Conservation (phyloP, 495 filamentous ascomycete genomes). For the Penicillium herquei region DNA sequence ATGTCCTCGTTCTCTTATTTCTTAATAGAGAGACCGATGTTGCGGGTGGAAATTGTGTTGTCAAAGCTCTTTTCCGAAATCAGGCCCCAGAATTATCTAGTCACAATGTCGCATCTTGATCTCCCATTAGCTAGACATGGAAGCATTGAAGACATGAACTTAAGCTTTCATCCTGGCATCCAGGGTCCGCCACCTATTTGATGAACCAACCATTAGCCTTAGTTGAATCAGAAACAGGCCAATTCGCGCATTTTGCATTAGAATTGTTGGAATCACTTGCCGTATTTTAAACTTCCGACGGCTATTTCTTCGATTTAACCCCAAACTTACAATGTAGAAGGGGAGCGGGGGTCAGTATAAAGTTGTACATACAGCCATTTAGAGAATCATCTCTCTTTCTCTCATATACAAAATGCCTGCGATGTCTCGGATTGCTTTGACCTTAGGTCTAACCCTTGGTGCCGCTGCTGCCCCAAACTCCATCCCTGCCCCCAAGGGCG, state of each 20-base stretch:
- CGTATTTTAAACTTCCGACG: neutral
- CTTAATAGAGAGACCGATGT: neutral
- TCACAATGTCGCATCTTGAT: constrained; percentile 4
- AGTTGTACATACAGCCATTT: neutral
- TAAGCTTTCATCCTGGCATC: neutral
- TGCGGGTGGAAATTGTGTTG: constrained; percentile 7
- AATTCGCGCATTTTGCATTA: too few species aligned
- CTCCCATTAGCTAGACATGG: constrained; percentile 5
- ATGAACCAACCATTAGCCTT: neutral
- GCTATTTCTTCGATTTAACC: neutral
- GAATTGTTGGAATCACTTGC: neutral
- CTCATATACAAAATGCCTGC: neutral
- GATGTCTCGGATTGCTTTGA: constrained; percentile 8
- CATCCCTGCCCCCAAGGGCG: constrained; percentile 12
- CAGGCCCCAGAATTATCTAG: neutral
- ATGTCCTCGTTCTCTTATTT: neutral
- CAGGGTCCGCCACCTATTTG: neutral
- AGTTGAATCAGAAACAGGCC: neutral
- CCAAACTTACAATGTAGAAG: neutral
- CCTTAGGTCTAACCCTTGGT: constrained; percentile 8
- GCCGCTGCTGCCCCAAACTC: constrained; percentile 12
- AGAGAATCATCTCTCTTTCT: too few species aligned
- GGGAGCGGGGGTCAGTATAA: neutral
- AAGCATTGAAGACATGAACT: constrained; percentile 4
- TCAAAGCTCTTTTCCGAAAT: constrained; percentile 1